Evolutionary conservation across 2,329 filamentous ascomycete genomes (phyloP).

Genomic region (Colletotrichum falcatum): DNA sequence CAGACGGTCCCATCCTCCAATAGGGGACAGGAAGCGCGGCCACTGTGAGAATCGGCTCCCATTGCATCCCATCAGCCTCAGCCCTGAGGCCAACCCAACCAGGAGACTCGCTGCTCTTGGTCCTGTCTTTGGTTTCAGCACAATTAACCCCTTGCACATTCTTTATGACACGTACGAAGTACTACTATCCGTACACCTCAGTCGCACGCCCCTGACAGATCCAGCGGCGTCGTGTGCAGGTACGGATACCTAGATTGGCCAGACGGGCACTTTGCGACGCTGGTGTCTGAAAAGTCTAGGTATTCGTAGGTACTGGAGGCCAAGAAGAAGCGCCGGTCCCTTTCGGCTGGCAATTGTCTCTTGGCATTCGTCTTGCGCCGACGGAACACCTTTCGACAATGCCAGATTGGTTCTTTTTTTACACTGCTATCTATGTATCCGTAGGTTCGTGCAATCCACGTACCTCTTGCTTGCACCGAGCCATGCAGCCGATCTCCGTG

Average conservation of each 20-base stretch:
- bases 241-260: no score
- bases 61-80: constrained; percentile 6
- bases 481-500: constrained; percentile 20
- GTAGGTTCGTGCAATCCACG: not conserved
- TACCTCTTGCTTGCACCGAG: constrained; percentile 5
- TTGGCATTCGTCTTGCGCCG: constrained; percentile 7
- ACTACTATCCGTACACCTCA: no score
- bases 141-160: constrained; percentile 6
- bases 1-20: constrained; percentile 1
- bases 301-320: not conserved
- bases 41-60: constrained; percentile 30
- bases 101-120: not conserved
- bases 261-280: not conserved
- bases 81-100: constrained; percentile 9
- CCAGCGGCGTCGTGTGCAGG: constrained; percentile 30
- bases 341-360: not conserved
- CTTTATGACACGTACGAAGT: constrained; percentile 5
- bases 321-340: not conserved
- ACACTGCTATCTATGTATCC: not conserved
- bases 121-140: constrained; percentile 19
- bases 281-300: not conserved
- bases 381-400: constrained; percentile 27
- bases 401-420: constrained; percentile 2
- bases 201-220: constrained; percentile 30
- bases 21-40: constrained; percentile 27